Conservation (phyloP, 345 rosid species). For the Salix udensis region DNA sequence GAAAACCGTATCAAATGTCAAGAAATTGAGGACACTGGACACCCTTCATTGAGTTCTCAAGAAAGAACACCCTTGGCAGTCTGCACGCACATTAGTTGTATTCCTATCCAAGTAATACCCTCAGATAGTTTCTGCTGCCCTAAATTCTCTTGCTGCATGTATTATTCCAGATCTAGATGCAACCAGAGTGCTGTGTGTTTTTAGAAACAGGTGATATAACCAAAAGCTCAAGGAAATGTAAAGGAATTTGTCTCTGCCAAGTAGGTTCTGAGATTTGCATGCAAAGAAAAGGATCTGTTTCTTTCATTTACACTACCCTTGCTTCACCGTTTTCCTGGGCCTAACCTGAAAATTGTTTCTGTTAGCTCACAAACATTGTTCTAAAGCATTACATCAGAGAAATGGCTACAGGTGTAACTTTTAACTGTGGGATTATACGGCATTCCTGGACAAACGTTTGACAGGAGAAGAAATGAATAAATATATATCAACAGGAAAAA, state of each 20-base stretch:
- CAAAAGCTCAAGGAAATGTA: background rate
- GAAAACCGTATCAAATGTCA: constrained; percentile 2
- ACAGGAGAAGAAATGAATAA: constrained; percentile 23
- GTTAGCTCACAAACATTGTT: background rate
- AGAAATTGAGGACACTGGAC: background rate
- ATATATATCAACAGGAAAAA: constrained; percentile 27
- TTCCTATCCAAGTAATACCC: background rate
- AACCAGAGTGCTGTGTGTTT: background rate
- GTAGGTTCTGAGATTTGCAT: background rate
- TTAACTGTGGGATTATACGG: constrained; percentile 17
- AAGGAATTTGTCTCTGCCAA: background rate
- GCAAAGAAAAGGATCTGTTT: background rate
- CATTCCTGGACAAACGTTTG: constrained; percentile 12
- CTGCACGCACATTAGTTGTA: background rate
- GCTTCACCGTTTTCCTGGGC: background rate
- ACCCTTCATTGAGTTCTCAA: background rate
- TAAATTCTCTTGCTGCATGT: background rate
- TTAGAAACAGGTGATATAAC: background rate
- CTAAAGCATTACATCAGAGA: background rate
- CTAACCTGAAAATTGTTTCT: background rate
- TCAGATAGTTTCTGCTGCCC: background rate
- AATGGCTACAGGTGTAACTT: constrained; percentile 12
- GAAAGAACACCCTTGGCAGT: background rate
- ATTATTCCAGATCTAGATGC: no score
- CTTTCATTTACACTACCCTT: background rate